A percentile compares a stretch with the other conserved stretches of the same genome.
Conservation (phyloP, 2,329 filamentous ascomycete genomes). For the Trichoderma sp. region DNA sequence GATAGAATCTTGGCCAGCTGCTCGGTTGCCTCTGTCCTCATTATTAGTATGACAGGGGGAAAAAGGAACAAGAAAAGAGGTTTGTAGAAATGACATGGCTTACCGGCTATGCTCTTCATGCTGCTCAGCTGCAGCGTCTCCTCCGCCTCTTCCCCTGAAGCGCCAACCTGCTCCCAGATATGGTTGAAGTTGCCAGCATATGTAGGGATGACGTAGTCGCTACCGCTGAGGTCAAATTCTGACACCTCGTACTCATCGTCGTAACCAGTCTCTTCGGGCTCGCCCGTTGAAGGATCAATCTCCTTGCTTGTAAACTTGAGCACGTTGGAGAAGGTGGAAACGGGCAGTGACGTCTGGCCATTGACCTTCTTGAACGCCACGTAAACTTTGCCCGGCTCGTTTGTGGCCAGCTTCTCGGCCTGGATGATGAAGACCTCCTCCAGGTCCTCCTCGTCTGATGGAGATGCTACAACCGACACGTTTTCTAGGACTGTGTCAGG, state of each 20-base stretch:
- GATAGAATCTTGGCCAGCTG: constrained; percentile 84
- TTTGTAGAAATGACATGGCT: constrained; percentile 35
- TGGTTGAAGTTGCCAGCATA: constrained; percentile 96
- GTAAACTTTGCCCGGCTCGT: constrained; percentile 91
- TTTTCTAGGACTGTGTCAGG: constrained; percentile 88
- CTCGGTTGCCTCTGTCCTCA: constrained; percentile 77
- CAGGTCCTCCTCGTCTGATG: constrained; percentile 76
- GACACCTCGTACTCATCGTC: constrained; percentile 98
- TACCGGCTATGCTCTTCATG: constrained; percentile 91
- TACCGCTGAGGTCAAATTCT: constrained; percentile 85
- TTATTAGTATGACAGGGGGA: constrained; percentile 27
- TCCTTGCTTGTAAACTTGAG: constrained; percentile 98
- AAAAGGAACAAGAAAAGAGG: rapidly evolving
- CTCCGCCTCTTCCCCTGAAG: constrained; percentile 83
- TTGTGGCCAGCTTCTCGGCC: constrained; percentile 75
- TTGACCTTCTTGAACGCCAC: constrained; percentile 87
- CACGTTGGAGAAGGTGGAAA: constrained; percentile 83
- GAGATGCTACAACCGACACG: constrained; percentile 78
- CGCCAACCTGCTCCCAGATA: constrained; percentile 90
- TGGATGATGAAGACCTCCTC: constrained; percentile 95
- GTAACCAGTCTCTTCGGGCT: constrained; percentile 89
- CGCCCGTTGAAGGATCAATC: constrained; percentile 90
- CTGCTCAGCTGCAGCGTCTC: constrained; percentile 88
- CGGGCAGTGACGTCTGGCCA: constrained; percentile 74
- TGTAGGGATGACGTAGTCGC: constrained; percentile 90